These are phyloP conservation scores for Gentiana dahurica DNA, from an alignment of 257 asterid species.

Conservation along the genomic window DNA sequence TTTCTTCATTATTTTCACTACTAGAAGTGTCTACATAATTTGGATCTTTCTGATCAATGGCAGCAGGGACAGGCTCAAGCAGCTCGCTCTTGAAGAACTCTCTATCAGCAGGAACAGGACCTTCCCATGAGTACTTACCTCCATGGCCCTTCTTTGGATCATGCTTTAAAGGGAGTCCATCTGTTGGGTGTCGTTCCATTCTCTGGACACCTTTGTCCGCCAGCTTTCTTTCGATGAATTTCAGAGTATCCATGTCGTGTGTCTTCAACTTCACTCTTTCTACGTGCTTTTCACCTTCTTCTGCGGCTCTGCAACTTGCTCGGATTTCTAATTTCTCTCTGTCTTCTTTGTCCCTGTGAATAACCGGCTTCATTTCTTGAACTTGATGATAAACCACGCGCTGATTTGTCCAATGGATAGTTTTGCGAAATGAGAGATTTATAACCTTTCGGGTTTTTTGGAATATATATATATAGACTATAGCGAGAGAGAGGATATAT, in stretches of 20 bases:
- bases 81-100: constrained; percentile 25
- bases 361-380: constrained; percentile 33
- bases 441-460: too few relatives aligned
- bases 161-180: constrained; percentile 65
- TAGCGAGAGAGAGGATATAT: too few relatives aligned
- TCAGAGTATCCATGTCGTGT: constrained; percentile 28
- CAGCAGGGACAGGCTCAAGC: constrained; percentile 25
- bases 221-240: constrained; percentile 39
- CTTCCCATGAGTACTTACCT: constrained; percentile 74
- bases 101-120: constrained; percentile 22
- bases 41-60: constrained; percentile 49
- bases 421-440: too few relatives aligned
- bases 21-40: constrained; percentile 34
- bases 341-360: constrained; percentile 18
- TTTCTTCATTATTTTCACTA: constrained; percentile 10
- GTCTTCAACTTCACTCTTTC: constrained; percentile 40
- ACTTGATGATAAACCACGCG: too few relatives aligned
- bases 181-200: constrained; percentile 65
- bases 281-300: constrained; percentile 34
- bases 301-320: constrained; percentile 31
- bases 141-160: constrained; percentile 73
- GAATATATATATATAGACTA: too few relatives aligned
- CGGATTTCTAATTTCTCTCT: constrained; percentile 26
- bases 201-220: constrained; percentile 43
- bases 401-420: too few relatives aligned